Conservation (phyloP, 352 stramenopile species). For the Achlya hypogyna region DNA sequence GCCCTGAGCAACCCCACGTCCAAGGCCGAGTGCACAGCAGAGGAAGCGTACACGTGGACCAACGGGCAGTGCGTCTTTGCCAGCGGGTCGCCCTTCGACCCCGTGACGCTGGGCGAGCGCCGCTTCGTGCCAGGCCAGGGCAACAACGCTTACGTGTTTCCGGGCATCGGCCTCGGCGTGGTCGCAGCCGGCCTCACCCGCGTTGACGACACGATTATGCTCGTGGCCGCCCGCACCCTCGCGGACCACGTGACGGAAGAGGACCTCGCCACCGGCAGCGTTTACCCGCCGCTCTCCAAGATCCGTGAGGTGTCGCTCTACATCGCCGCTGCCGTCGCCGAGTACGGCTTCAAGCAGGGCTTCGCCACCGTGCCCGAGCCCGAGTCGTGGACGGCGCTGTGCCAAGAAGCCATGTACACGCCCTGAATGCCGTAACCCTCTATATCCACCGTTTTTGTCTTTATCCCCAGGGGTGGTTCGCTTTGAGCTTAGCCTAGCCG, state of each 20-base stretch:
- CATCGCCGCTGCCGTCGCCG: slow-evolving; percentile 87
- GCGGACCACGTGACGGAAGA: slow-evolving; percentile 70
- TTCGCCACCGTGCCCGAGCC: slow-evolving; percentile 3
- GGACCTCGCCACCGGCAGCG: slow-evolving; percentile 86
- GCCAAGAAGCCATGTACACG: slow-evolving; percentile 16
- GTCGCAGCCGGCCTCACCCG: slow-evolving; percentile 75
- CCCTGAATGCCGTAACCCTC: neutral
- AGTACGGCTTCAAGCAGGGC: slow-evolving; percentile 33
- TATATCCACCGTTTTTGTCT: neutral
- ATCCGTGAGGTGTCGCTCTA: slow-evolving; percentile 91
- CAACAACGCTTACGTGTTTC: slow-evolving; percentile 98
- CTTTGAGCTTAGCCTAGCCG: slow-evolving; percentile 11
- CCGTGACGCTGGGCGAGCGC: slow-evolving; percentile 84
- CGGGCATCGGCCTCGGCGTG: slow-evolving; percentile 90
- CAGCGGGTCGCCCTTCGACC: slow-evolving; percentile 92
- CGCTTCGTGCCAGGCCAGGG: slow-evolving; percentile 79
- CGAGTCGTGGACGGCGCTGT: neutral
- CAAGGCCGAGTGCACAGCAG: slow-evolving; percentile 78
- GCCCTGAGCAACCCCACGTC: slow-evolving; percentile 81
- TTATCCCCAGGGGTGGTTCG: no score
- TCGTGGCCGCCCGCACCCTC: slow-evolving; percentile 69
- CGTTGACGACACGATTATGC: slow-evolving; percentile 75
- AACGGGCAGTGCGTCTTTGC: slow-evolving; percentile 80
- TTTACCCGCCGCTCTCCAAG: slow-evolving; percentile 88
- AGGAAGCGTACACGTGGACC: slow-evolving; percentile 84